Evolutionary conservation across 2,329 filamentous ascomycete genomes (phyloP).

Genomic region (Magnaporthiopsis rhizophila): DNA sequence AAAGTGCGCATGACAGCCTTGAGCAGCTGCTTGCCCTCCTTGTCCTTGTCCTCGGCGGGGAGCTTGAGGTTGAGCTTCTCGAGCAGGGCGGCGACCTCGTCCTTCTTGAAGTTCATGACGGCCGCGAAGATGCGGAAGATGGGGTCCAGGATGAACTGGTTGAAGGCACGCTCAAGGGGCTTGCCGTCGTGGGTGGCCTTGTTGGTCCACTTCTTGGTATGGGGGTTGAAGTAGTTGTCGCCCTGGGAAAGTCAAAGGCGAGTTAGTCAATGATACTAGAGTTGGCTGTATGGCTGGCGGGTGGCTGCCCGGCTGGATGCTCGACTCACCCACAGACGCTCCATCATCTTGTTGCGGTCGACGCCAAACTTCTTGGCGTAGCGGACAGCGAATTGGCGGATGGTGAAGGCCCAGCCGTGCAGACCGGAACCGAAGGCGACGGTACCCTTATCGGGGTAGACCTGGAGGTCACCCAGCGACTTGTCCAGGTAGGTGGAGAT

Average conservation of each 20-base stretch:
- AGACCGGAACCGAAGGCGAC: conserved; percentile 99
- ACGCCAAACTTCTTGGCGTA: conserved; percentile 99
- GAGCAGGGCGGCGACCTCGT: conserved; percentile 74
- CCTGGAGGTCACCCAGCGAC: conserved; percentile 92
- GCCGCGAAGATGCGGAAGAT: conserved; percentile 98
- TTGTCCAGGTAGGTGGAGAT: conserved; percentile 99
- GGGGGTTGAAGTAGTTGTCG: conserved; percentile 99
- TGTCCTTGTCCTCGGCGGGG: conserved; percentile 72
- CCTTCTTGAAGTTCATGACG: conserved; percentile 98
- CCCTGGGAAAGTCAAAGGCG: conserved; percentile 37
- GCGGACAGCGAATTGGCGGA: conserved; percentile 90
- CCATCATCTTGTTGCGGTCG: conserved; percentile 99
- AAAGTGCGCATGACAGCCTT: conserved; percentile 99
- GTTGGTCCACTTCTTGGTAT: conserved; percentile 99
- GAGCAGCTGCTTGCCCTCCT: conserved; percentile 95
- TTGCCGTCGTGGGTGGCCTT: conserved; percentile 75
- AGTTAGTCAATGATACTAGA: conserved; percentile 10
- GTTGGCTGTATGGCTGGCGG: too few relatives aligned
- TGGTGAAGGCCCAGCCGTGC: conserved; percentile 98
- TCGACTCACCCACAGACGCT: conserved; percentile 87
- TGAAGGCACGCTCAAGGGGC: conserved; percentile 91
- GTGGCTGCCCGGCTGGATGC: background rate
- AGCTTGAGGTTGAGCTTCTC: conserved; percentile 97
- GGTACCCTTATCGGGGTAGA: conserved; percentile 96
- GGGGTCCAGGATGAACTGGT: conserved; percentile 98